phyloP scores from a whole-genome alignment of 305 asterid species.

The Fraxinus angustifolia region DNA sequence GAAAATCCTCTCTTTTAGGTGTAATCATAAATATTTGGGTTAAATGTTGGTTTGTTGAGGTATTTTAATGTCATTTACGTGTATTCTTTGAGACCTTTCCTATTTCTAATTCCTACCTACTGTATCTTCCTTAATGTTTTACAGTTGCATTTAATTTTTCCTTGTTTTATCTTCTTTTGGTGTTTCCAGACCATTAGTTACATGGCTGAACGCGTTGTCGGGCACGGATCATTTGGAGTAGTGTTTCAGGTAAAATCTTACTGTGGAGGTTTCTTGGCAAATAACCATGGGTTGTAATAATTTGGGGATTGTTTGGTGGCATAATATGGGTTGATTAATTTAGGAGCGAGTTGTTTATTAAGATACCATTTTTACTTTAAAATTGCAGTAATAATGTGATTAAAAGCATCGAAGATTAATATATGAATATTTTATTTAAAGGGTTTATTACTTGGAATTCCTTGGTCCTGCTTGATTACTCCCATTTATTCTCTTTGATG shows the following conservation, averaged over 20 bases:
- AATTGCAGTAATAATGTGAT: no score
- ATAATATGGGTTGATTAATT: no score
- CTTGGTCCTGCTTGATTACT: not conserved
- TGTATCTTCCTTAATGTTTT: not conserved
- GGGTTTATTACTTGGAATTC: not conserved
- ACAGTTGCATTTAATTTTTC: not conserved
- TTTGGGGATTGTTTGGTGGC: no score
- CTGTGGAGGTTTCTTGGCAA: no score
- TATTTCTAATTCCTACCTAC: not conserved
- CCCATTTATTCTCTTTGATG: not conserved
- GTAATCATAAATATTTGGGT: not conserved
- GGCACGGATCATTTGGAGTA: conserved; percentile 28
- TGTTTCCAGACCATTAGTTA: conserved; percentile 26
- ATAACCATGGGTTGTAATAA: no score
- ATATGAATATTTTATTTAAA: no score
- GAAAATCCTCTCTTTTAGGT: not conserved
- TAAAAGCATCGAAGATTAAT: no score
- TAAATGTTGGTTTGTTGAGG: not conserved
- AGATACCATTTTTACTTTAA: no score
- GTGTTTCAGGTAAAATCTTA: conserved; percentile 22
- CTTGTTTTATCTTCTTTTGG: not conserved
- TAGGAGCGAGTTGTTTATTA: no score
- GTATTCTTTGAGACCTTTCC: not conserved
- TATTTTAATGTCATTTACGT: not conserved
- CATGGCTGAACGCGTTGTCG: conserved; percentile 29